phyloP scores from a whole-genome alignment of 2,329 filamentous ascomycete genomes.

The Cercospora canescens region DNA sequence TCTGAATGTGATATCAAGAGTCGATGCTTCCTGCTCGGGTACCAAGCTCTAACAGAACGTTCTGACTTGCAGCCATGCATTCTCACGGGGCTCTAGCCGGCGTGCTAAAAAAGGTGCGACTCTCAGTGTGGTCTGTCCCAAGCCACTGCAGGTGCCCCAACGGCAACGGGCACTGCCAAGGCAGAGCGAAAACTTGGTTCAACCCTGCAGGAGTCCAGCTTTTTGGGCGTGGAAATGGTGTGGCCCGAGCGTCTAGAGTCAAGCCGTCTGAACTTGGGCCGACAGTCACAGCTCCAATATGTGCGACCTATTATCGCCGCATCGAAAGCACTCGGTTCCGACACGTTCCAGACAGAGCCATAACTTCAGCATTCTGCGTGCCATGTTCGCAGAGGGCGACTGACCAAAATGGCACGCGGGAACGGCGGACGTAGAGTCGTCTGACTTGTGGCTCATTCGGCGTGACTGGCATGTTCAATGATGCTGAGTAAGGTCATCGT shows the following conservation, averaged over 20 bases:
- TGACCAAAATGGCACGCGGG: not conserved
- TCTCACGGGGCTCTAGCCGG: not conserved
- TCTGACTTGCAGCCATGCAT: not conserved
- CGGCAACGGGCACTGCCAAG: not conserved
- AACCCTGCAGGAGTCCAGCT: not conserved
- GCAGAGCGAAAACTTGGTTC: not conserved
- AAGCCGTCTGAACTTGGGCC: not conserved
- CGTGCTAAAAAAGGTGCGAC: not conserved
- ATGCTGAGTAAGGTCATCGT: not conserved
- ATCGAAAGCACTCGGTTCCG: not conserved
- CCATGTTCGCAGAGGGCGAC: not conserved
- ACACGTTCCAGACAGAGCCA: not conserved
- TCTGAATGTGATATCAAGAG: not conserved
- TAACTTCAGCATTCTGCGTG: not conserved
- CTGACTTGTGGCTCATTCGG: not conserved
- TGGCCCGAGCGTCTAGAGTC: not conserved
- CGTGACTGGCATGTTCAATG: not conserved
- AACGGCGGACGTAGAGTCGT: not conserved
- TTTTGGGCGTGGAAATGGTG: not conserved
- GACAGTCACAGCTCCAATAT: not conserved
- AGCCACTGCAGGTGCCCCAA: not conserved
- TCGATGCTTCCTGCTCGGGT: not conserved
- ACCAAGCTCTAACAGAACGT: not conserved
- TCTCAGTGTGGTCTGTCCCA: not conserved
- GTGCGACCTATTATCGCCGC: not conserved